Base-by-base conservation (phyloP, 2,329 filamentous ascomycete genomes). In the Aspergillus clavatus region DNA sequence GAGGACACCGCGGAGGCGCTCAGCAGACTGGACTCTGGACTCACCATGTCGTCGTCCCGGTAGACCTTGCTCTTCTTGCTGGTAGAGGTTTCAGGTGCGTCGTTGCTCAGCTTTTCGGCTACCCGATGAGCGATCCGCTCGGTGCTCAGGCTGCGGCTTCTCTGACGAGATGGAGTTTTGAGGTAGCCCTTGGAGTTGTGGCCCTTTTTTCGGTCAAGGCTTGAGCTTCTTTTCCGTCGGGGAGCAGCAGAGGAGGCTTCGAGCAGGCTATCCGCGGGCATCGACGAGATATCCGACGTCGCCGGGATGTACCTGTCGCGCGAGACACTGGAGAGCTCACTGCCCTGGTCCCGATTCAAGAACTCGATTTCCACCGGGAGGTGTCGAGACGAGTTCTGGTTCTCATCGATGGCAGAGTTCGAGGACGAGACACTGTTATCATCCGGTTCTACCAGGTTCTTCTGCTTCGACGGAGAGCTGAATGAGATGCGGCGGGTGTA, bases 351-450 rank as follows among this genome's bases (percentile, higher is more conserved):
- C 53, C 76, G 72, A 40, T 80, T 77, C 58, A 90, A 79, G 51
- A 97, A 87, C 65, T 96, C 91, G 49, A 96, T 87, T 63, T 96
- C 89, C 53, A 96, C 83, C 27, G 89, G 89, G 42, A 86, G 73
- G 10, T 74, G 69, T 22, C 72, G 84, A 43, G 79, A 75, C 24
- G 80, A 82, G 23, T 90, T 77, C 66, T 85, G 89, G 52, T 87
- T 91, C 66, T 87, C 88, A 63, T 88, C 86, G 6, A 83, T 87
- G 14, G 79, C 82, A 41, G 89, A 93, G 26, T 84, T 86, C 63
- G 87, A 87, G 28, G 87, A 93, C 55, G 76, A 79, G 64, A 83
- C 73, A 61, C 83, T 87, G 50, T 77, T 73, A 46, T 79, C 80
- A 72, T 88, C 84, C n/a, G 55, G 56, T 16, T 69, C 65, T 12